Conservation (phyloP, 1,284 basidiomycete genomes). For the Crepidotus sp. region DNA sequence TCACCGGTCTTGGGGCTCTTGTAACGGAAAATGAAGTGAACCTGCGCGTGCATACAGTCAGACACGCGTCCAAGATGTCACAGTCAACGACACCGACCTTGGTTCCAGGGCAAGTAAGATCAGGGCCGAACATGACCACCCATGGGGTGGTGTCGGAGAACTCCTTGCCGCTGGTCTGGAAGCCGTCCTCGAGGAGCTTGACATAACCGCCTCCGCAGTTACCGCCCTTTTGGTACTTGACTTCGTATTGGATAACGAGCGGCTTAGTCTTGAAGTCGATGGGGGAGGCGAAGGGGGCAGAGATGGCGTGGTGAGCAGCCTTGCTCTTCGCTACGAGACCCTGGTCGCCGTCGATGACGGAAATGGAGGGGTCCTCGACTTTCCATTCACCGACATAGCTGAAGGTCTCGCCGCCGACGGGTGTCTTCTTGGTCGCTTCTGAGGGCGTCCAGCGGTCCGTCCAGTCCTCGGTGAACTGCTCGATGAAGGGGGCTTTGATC, state of each 20-base stretch:
- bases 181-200: slow-evolving; percentile 91
- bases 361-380: slow-evolving; percentile 77
- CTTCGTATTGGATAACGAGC: slow-evolving; percentile 96
- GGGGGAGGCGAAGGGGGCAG: slow-evolving; percentile 75
- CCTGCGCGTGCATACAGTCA: slow-evolving; percentile 31
- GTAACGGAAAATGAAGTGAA: slow-evolving; percentile 98
- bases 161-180: slow-evolving; percentile 86
- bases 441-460: slow-evolving; percentile 91
- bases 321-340: slow-evolving; percentile 90
- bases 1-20: slow-evolving; percentile 87
- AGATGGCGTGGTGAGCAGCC: slow-evolving; percentile 96
- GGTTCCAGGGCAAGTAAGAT: slow-evolving; percentile 79
- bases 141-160: slow-evolving; percentile 97
- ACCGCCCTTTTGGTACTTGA: slow-evolving; percentile 98
- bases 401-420: slow-evolving; percentile 88
- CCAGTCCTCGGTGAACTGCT: slow-evolving; percentile 95
- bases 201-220: slow-evolving; percentile 99
- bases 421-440: slow-evolving; percentile 94
- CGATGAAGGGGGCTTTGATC: slow-evolving; percentile 89
- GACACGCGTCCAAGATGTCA: slow-evolving; percentile 11
- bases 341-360: slow-evolving; percentile 75
- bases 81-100: slow-evolving; percentile 46
- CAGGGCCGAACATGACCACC: slow-evolving; percentile 94
- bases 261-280: slow-evolving; percentile 84
- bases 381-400: slow-evolving; percentile 97